These are phyloP conservation scores for Cenchrus americanus DNA, from an alignment of 176 grass and related monocot genomes.

Conservation along the genomic window DNA sequence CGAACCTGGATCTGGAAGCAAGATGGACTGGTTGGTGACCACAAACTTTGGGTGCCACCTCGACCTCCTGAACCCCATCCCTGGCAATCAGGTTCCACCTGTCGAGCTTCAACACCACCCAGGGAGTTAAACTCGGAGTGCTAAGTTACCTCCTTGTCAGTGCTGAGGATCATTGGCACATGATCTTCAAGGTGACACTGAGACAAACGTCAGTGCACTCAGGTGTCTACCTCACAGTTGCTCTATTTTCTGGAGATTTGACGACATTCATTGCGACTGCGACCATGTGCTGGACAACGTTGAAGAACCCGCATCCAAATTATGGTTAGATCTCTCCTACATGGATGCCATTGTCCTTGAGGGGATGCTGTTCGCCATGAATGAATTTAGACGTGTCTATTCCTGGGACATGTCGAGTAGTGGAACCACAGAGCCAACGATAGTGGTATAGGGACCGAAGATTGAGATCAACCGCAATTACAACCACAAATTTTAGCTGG, in stretches of 20 bases:
- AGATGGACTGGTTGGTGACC: constrained; percentile 32
- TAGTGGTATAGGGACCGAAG: neutral
- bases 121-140: neutral
- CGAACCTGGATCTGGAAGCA: constrained; percentile 30
- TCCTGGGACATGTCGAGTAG: neutral
- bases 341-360: constrained; percentile 7
- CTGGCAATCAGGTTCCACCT: neutral
- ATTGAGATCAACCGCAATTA: neutral
- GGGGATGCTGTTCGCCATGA: neutral
- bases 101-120: neutral
- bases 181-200: neutral
- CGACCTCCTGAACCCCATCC: neutral
- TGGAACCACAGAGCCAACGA: neutral
- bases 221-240: neutral
- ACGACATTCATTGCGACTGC: neutral
- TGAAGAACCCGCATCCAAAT: neutral
- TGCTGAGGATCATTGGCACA: neutral
- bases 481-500: neutral
- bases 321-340: neutral
- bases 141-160: neutral
- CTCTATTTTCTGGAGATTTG: neutral
- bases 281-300: neutral
- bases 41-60: neutral
- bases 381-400: neutral
- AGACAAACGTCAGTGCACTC: neutral